phyloP scores from a whole-genome alignment of 345 rosid species.

The Cardamine occulta region DNA sequence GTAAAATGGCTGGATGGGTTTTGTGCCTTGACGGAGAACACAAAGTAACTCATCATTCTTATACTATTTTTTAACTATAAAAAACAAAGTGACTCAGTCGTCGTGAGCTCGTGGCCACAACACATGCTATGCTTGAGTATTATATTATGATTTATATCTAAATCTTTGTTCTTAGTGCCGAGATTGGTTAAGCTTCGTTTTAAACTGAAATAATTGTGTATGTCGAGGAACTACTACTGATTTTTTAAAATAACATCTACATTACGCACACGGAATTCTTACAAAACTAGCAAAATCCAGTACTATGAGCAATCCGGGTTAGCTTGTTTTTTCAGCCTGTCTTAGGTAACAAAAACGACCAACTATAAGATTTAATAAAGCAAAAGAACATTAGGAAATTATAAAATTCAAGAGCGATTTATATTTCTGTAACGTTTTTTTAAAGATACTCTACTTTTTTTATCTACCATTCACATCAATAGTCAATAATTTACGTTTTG shows the following conservation, averaged over 20 bases:
- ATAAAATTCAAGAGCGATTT: neutral
- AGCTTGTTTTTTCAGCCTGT: neutral
- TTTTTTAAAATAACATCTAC: neutral
- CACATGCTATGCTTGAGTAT: conserved; percentile 6
- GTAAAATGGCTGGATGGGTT: neutral
- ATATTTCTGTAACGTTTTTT: neutral
- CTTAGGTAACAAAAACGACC: neutral
- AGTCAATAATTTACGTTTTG: neutral
- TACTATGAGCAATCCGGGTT: neutral
- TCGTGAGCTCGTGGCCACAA: conserved; percentile 35
- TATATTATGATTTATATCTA: neutral
- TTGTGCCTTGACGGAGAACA: conserved; percentile 23
- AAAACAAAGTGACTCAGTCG: conserved; percentile 21
- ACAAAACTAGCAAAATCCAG: neutral
- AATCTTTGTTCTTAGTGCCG: neutral
- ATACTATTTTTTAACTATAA: neutral
- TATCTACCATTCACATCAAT: too few relatives aligned
- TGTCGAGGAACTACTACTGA: neutral
- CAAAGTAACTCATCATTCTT: conserved; percentile 10
- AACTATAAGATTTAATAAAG: neutral
- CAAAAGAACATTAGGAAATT: neutral
- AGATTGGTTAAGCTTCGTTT: neutral
- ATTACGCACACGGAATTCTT: neutral
- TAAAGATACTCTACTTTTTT: too few relatives aligned
- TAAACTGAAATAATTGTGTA: neutral